These are phyloP conservation scores for Leishmania tropica DNA, from an alignment of 208 protist genomes.

Conservation along the genomic window DNA sequence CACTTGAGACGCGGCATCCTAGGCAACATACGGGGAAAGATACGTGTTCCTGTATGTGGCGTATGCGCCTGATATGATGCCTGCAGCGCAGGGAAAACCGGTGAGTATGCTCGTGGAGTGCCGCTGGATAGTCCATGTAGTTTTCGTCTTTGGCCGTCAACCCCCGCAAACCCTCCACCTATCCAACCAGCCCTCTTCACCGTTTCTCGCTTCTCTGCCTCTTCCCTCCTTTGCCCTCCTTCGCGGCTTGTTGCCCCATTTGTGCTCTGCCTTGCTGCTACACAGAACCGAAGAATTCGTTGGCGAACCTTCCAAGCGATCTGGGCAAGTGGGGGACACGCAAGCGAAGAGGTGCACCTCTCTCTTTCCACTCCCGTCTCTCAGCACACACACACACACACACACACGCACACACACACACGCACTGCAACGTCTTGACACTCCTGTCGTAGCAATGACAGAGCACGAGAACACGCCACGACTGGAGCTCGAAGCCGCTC, in stretches of 20 bases:
- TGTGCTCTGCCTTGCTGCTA: background rate
- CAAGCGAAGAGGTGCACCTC: background rate
- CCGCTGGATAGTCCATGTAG: background rate
- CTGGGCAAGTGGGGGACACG: background rate
- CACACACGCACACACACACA: background rate
- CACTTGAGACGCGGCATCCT: no score
- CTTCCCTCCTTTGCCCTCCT: background rate
- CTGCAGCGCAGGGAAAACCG: background rate
- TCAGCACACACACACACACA: background rate
- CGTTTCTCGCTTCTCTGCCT: background rate
- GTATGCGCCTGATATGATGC: background rate
- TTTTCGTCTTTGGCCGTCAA: background rate
- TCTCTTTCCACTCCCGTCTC: background rate
- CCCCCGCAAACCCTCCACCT: background rate
- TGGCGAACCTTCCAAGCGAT: slow-evolving; percentile 1
- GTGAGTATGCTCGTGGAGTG: background rate
- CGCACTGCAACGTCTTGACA: background rate
- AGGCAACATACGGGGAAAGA: no score
- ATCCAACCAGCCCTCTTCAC: background rate
- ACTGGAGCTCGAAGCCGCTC: slow-evolving; percentile 75
- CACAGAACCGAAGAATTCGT: background rate
- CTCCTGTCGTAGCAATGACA: slow-evolving; percentile 32
- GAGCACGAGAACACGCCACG: slow-evolving; percentile 69
- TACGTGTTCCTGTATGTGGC: background rate
- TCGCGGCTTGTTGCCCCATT: background rate